These are phyloP conservation scores for Aspergillus sergii DNA, from an alignment of 2,329 filamentous ascomycete species.

Conservation along the genomic window DNA sequence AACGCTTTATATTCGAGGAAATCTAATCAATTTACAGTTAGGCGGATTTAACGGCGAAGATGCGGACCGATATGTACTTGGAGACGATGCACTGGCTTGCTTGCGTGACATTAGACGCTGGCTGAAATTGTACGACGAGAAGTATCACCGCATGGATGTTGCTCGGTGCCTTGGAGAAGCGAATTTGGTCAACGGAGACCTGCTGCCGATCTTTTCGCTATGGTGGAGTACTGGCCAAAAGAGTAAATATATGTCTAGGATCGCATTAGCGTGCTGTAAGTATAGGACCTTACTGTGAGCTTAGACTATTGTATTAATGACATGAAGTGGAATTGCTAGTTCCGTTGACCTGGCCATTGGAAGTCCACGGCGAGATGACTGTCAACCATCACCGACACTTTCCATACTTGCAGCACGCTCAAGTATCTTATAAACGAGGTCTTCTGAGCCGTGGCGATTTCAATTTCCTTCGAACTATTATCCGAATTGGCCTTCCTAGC, in stretches of 20 bases:
- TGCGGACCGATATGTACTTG: slow-evolving; percentile 81
- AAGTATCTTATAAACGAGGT: slow-evolving; percentile 85
- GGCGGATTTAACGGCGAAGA: slow-evolving; percentile 80
- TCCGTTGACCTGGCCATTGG: slow-evolving; percentile 90
- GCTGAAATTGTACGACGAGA: slow-evolving; percentile 93
- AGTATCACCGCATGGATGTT: slow-evolving; percentile 90
- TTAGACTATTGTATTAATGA: slow-evolving; percentile 17
- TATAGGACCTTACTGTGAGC: slow-evolving; percentile 1
- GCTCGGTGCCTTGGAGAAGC: slow-evolving; percentile 89
- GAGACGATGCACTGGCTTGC: slow-evolving; percentile 89
- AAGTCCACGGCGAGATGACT: slow-evolving; percentile 80
- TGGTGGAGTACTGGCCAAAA: slow-evolving; percentile 75
- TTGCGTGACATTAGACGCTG: slow-evolving; percentile 93
- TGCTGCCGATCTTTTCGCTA: slow-evolving; percentile 82
- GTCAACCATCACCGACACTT: slow-evolving; percentile 91
- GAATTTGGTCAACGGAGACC: slow-evolving; percentile 85
- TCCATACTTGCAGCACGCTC: slow-evolving; percentile 83
- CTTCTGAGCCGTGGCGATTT: slow-evolving; percentile 81
- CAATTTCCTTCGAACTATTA: slow-evolving; percentile 75
- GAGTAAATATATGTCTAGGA: slow-evolving; percentile 74
- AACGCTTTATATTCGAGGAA: slow-evolving; percentile 21
- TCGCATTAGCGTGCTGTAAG: slow-evolving; percentile 75
- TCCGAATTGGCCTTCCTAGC: slow-evolving; percentile 79
- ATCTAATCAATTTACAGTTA: slow-evolving; percentile 57
- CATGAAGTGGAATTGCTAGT: slow-evolving; percentile 77